phyloP scores from a whole-genome alignment of 2,329 filamentous ascomycete genomes.

The Claviceps capensis region DNA sequence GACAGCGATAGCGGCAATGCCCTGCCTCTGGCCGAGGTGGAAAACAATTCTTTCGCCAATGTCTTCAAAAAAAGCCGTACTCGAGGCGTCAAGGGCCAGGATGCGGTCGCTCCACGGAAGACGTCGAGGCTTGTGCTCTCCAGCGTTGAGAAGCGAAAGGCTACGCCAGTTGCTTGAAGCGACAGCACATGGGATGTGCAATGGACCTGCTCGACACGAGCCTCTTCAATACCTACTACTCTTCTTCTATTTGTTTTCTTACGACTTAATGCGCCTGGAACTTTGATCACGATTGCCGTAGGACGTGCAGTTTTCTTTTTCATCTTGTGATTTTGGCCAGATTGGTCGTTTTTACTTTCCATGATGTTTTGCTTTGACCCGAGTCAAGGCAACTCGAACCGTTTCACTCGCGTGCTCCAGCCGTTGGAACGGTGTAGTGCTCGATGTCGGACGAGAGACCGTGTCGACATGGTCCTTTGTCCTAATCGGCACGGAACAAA shows the following conservation, averaged over 20 bases:
- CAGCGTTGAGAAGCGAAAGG: slow-evolving; percentile 79
- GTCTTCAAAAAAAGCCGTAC: slow-evolving; percentile 48
- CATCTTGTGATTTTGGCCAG: slow-evolving; percentile 1
- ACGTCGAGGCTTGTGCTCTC: slow-evolving; percentile 78
- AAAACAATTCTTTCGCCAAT: slow-evolving; percentile 49
- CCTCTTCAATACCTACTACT: slow-evolving; percentile 9
- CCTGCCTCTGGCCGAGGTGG: slow-evolving; percentile 27
- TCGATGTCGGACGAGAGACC: neutral
- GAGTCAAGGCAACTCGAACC: neutral
- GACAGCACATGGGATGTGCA: neutral
- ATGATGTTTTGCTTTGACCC: slow-evolving; percentile 1
- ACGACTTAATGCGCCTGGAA: slow-evolving; percentile 25
- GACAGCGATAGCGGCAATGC: slow-evolving; percentile 44
- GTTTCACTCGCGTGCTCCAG: neutral
- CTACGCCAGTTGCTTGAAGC: slow-evolving; percentile 13
- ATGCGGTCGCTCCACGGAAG: slow-evolving; percentile 56
- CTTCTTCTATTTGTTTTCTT: slow-evolving; percentile 15
- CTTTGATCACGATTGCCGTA: slow-evolving; percentile 22
- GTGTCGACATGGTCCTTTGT: neutral
- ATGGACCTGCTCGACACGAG: neutral
- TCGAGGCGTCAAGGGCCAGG: slow-evolving; percentile 37
- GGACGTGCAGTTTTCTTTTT: slow-evolving; percentile 7
- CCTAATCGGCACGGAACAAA: neutral
- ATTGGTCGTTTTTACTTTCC: slow-evolving; percentile 1
- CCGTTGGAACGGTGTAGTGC: neutral